Evolutionary conservation across 768 basidiomycete genomes (phyloP), one percentile per base, ranked within the genome.

Genomic region (Arthromyces matolae): DNA sequence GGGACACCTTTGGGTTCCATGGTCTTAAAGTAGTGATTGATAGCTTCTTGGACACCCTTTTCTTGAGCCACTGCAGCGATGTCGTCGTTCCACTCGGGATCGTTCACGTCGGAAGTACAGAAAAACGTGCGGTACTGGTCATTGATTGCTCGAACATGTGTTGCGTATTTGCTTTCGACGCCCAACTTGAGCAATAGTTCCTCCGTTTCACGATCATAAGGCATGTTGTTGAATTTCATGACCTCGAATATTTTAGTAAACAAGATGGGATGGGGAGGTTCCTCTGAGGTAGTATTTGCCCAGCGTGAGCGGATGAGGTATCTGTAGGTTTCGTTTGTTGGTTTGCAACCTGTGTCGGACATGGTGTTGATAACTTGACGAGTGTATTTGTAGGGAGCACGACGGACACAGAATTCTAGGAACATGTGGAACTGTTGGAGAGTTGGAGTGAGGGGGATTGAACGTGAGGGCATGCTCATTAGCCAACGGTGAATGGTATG

Each of bases 341-440:
- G 76, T 35, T 54, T 64, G 60, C 59, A 77, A 53, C 75, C 72
- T 24, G 70, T 58, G 24, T 63, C 54, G n/a, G 59, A 60, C 64
- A 68, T 71, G 31, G 64, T 54, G 50, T 68, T 59, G 51, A 73
- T 59, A 22, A 65, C 52, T 52, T 64, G 64, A 37, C 65, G 71
- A 55, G 72, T 45, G 50, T 64, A 64, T 23, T 57, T 60, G 50
- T 69, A 64, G 1, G 64, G 51, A 10, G 61, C 57, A n/a, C 64
- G 56, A 28, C 63, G 54, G 8, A 59, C 56, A 51, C 66, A 71
- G 10, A 64, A 62, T 29, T 75, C 67, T 28, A 86, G 64, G 51
- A 83, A 72, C 8, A 71, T 50, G 51, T 84, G 77, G 67, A 80
- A 81, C 47, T 82, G 80, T 18, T 75, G 67, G 29, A 75, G 62